Base-by-base conservation (phyloP, 2,329 filamentous ascomycete genomes). In the Penicillium janthinellum region DNA sequence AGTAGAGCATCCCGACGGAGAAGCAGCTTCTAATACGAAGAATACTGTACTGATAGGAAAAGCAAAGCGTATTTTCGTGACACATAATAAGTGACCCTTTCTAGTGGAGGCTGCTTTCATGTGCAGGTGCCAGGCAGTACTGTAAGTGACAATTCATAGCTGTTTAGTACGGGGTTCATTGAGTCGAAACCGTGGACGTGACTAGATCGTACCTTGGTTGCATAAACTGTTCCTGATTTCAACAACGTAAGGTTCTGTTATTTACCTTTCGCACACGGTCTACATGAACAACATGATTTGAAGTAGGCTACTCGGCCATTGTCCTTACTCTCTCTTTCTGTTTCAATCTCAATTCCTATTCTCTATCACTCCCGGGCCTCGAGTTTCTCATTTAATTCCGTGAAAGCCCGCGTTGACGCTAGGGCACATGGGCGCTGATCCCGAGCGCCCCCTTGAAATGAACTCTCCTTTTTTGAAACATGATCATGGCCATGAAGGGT, bases 351-450 rank as follows among this genome's bases (percentile, higher is more conserved):
- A 31, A 31, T 31, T 31, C 28, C 28, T 31, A 8, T 42, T 42
- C 42, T 45, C n/a, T n/a, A 31, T 31, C 44, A 47, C 44, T 25
- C 25, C 25, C 25, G 44, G 44, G 22, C 44, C 25, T 47, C 22
- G 44, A 31, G 44, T 22, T 47, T 6, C 12, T 28, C 25, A 28
- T n/a, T 31, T 34, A 8, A 12, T 54, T 38, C 39, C 53, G 54
- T 44, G 38, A 49, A 57, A 42, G 55, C 44, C 49, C 31, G 20
- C 31, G 20, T 34, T 44, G 54, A 57, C 50, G 56, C 54, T 63
- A 57, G 45, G 56, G 62, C 37, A 61, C 50, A 59, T 57, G 34
- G 54, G 22, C 47, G 60, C 42, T 57, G 64, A 66, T 66, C 63
- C 20, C 20, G 37, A 54, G 53, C 42, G 44, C 58, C 54, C 54